Conservation (phyloP, 345 rosid genomes). For the Bruguiera gymnorhiza region DNA sequence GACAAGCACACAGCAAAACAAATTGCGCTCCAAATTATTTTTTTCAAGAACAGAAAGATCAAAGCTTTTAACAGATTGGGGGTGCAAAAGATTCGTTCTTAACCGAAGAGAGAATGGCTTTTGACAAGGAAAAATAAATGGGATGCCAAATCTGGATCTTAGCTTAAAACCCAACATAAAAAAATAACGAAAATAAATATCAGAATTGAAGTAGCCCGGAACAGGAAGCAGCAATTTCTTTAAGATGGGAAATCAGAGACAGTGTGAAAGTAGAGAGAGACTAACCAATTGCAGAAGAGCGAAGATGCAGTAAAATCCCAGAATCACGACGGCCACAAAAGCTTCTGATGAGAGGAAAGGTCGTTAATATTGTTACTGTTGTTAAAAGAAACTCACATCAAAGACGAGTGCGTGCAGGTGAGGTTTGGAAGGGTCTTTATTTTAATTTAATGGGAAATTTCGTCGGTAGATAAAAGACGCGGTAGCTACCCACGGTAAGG, state of each 20-base stretch:
- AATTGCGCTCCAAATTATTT: too few relatives aligned
- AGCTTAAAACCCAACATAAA: not conserved
- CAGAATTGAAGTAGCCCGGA: not conserved
- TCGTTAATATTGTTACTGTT: not conserved
- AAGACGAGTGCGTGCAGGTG: not conserved
- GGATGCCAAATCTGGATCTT: conserved; percentile 7
- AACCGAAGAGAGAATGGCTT: not conserved
- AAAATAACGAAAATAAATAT: not conserved
- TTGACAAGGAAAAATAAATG: not conserved
- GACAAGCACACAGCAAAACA: too few relatives aligned
- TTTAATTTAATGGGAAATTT: too few relatives aligned
- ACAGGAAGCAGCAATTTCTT: not conserved
- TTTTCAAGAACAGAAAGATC: too few relatives aligned
- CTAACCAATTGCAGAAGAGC: not conserved
- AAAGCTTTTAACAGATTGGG: too few relatives aligned
- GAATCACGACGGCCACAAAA: not conserved
- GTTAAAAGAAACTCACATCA: not conserved
- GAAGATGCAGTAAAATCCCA: not conserved
- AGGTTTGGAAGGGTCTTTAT: too few relatives aligned
- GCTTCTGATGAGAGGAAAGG: not conserved
- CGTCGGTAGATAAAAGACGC: too few relatives aligned
- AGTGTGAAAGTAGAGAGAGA: not conserved
- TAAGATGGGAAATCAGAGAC: not conserved
- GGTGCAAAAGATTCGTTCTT: not conserved
- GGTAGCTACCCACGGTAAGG: too few relatives aligned